Conservation (phyloP, 179 eudicot species). For the Actinidia polygama region DNA sequence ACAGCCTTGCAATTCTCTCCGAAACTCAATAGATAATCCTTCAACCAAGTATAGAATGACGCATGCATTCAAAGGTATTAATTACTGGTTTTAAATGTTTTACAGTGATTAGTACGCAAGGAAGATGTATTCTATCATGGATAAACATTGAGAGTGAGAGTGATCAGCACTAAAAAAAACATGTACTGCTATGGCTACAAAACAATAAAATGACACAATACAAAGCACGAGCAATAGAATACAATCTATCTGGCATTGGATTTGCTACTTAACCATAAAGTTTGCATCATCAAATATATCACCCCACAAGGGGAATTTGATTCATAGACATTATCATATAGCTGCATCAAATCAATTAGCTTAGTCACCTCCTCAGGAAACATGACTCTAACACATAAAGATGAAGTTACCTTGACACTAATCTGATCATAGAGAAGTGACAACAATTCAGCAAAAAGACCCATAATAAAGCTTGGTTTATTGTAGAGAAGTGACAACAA, state of each 20-base stretch:
- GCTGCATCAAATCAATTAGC: neutral
- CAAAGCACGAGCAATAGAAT: neutral
- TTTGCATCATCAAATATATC: neutral
- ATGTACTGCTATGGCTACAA: neutral
- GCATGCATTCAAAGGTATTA: no score
- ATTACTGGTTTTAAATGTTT: neutral
- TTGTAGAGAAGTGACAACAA: conserved; percentile 93
- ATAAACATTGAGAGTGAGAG: neutral
- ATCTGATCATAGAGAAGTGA: conserved; percentile 98
- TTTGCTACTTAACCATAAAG: conserved; percentile 1
- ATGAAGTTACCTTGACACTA: conserved; percentile 68
- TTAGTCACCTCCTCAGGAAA: neutral
- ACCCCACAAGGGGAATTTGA: conserved; percentile 1
- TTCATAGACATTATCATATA: neutral
- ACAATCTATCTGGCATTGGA: conserved; percentile 10
- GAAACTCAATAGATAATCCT: conserved; percentile 82
- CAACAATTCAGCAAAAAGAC: conserved; percentile 87
- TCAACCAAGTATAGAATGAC: conserved; percentile 34
- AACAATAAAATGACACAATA: neutral
- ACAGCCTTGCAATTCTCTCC: conserved; percentile 94
- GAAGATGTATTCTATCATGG: neutral
- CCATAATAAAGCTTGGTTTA: conserved; percentile 93
- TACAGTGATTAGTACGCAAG: neutral
- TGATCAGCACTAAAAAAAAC: neutral
- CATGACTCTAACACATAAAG: neutral